Conservation (phyloP, 2,329 filamentous ascomycete species). For the Colletotrichum ledebouriae region DNA sequence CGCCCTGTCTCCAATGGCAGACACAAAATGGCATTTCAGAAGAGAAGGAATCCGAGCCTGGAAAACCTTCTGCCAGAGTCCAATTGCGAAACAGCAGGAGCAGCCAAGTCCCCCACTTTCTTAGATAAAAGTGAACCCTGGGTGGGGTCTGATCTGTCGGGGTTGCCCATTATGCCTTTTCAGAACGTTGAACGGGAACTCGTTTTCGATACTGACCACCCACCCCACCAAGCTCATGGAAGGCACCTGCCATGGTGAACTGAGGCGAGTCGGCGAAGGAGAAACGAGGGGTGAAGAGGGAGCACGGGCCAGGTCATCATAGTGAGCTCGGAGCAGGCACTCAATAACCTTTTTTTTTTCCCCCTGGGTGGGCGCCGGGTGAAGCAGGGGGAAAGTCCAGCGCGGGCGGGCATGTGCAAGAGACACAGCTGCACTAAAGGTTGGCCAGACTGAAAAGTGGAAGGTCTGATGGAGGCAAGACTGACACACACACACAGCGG, state of each 20-base stretch:
- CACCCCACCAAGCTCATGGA: not conserved
- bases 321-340: slow-evolving; percentile 16
- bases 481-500: slow-evolving; percentile 15
- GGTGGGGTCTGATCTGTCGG: not conserved
- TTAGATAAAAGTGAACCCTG: slow-evolving; percentile 28
- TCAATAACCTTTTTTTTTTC: not conserved
- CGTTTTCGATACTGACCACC: slow-evolving; percentile 16
- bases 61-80: slow-evolving; percentile 24
- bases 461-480: slow-evolving; percentile 22
- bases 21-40: not conserved
- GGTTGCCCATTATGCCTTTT: too few species aligned
- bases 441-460: slow-evolving; percentile 12
- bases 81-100: slow-evolving; percentile 19
- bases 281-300: slow-evolving; percentile 24
- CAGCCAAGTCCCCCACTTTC: slow-evolving; percentile 16
- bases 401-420: not conserved
- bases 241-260: not conserved
- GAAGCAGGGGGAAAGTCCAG: not conserved
- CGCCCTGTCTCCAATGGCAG: slow-evolving; percentile 6
- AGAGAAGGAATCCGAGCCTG: slow-evolving; percentile 3
- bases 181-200: too few species aligned
- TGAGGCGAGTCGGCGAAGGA: not conserved
- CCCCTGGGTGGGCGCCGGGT: too few species aligned
- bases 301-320: slow-evolving; percentile 20
- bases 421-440: not conserved